Evolutionary conservation across 2,329 filamentous ascomycete genomes (phyloP).

Genomic region (Tolypocladium endophyticum): DNA sequence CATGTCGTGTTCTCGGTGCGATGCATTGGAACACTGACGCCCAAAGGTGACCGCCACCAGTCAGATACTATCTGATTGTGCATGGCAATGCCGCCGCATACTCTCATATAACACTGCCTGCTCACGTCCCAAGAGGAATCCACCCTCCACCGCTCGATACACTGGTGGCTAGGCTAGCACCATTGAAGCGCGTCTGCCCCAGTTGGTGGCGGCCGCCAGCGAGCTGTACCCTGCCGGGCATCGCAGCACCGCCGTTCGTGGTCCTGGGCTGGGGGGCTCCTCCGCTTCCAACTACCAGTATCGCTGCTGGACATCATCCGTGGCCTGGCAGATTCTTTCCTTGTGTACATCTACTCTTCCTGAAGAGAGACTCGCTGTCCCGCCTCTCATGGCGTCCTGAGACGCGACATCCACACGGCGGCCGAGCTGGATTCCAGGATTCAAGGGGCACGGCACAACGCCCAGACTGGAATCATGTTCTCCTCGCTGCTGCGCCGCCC

Average conservation of each 20-base stretch:
- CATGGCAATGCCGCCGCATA: neutral
- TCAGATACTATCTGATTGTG: neutral
- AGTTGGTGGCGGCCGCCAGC: neutral
- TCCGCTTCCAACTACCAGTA: neutral
- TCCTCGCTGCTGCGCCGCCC: constrained; percentile 24
- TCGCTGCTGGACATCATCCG: neutral
- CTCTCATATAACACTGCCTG: neutral
- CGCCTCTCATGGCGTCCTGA: constrained; percentile 13
- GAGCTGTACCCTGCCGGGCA: neutral
- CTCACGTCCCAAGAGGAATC: neutral
- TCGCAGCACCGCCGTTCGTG: neutral
- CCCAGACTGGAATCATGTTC: constrained; percentile 20
- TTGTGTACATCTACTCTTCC: constrained; percentile 11
- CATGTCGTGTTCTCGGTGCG: neutral
- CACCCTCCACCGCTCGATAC: neutral
- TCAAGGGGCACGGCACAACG: neutral
- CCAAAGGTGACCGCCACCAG: neutral
- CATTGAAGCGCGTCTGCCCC: neutral
- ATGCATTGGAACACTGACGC: neutral
- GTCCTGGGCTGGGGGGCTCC: neutral
- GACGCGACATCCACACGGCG: constrained; percentile 8
- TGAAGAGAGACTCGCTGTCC: neutral
- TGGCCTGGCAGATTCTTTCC: constrained; percentile 1
- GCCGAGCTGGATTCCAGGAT: constrained; percentile 10
- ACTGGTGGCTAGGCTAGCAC: neutral